Evolutionary conservation across 73 alveolate genomes (phyloP).

Genomic region (Paramecium caudatum): DNA sequence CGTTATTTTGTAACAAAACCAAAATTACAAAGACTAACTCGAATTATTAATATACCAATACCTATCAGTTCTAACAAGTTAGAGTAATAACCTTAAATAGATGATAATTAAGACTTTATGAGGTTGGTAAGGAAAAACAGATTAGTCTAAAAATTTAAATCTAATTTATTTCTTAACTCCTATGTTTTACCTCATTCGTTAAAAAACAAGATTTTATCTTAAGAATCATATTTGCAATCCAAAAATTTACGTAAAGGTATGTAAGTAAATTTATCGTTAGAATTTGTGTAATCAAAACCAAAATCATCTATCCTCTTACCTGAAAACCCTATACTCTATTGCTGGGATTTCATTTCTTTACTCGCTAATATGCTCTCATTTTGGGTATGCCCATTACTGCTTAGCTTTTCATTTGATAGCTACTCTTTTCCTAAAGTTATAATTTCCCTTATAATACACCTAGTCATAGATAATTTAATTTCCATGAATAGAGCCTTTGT

Average conservation of each 20-base stretch:
- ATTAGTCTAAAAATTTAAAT: conserved; percentile 13
- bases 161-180: neutral
- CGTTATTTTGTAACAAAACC: neutral
- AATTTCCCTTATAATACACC: neutral
- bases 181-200: neutral
- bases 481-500: conserved; percentile 10
- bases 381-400: neutral
- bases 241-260: neutral
- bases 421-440: conserved; percentile 31
- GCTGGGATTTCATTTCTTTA: neutral
- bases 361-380: neutral
- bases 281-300: conserved; percentile 1
- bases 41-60: neutral
- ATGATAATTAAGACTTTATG: neutral
- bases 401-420: conserved; percentile 25
- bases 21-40: neutral
- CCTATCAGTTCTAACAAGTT: neutral
- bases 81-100: conserved; percentile 18
- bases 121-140: conserved; percentile 21
- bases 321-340: neutral
- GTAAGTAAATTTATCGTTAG: neutral
- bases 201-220: conserved; percentile 3
- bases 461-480: neutral
- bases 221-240: neutral
- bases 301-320: neutral